Base-by-base conservation (phyloP, 306 rosid species). In the Vachellia pachyceras region DNA sequence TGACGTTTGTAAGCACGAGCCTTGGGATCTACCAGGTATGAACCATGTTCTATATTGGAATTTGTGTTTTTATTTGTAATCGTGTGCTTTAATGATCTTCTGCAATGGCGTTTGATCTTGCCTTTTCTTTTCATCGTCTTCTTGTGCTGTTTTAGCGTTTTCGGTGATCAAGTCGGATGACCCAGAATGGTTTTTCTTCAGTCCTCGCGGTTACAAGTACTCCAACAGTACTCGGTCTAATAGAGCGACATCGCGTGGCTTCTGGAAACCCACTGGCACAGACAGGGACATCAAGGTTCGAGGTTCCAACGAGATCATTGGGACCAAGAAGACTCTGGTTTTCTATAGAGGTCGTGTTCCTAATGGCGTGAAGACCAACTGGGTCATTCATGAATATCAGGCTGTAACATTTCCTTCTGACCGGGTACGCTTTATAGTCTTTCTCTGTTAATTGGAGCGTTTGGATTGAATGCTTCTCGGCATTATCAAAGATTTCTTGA, bases 351-450 rank as follows among this genome's bases (percentile, higher is more conserved):
- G 90, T 3, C 83, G 81, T 54, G 66, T 42, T 85, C 85, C 86
- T 40, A 0, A 0, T 20, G 84, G 75, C 72, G 23, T 18, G 12
- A 74, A 20, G 82, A 86, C 89, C 74, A 33, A 78, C 1, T 92
- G 97, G 97, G 90, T 88, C 33, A 88, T 92, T 12, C 98, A 95
- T 57, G 97, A 92, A 72, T 92, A 91, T 69, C 88, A 84, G 50
- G 78, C 78, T 15, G 64, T 1, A 22, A 47, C 23, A 61, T 22
- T 57, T 57, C 37, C 17, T 39, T 73, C 10, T 58, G 4, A 5
- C 77, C 76, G 81, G 98, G 97, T 92, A 69, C 42, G 40, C 20
- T 13, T 63, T 10, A 15, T 29, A 17, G 3, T 71, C 8, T 63
- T 7, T 3, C 11, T 54, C 22, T 73, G 23, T 64, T 44, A 7